Base-by-base conservation (phyloP, 2,329 filamentous ascomycete species). In the Endocalyx cinctus region DNA sequence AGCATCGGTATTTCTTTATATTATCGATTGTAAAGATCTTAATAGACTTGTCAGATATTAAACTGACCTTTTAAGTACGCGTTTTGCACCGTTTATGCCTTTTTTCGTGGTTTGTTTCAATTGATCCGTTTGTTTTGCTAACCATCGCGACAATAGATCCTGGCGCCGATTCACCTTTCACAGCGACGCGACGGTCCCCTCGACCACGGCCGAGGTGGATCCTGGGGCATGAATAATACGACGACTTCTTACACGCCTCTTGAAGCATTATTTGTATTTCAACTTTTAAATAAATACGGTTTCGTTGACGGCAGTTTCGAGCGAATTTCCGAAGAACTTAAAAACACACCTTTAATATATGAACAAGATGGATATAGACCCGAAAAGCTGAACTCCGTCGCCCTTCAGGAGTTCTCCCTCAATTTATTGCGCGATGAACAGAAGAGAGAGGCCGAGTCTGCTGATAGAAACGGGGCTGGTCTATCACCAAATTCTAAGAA, bases 241-340 rank as follows among this genome's bases (percentile, higher is more conserved):
- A 59, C 63, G 61, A 72, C 77, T 55, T 69, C 72, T 53, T 89
- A 92, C 64, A 90, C 87, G 56, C 77, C 82, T 49, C 84, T 94
- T 69, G 88, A 94, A 73, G 84, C 82, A 55, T 74, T 94, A 42
- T 76, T 92, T 47, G 74, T 94, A 53, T 90, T 92, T 66, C 86
- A 90, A 63, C 82, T 82, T 41, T 73, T 94, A 45, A 73, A 79
- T 47, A 69, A 70, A 47, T 72, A 84, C 60, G 84, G 84, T 54
- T 67, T 79, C 45, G 74, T 79, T 46, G 66, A 77, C 33, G 59
- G 70, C 41, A 78, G 75, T 56, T 92, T 94, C 64, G 65, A 66
- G 51, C 72, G 71, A 47, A 85, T 92, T 43, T 88, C 87, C 38
- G 74, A 84, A 45, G 65, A 82, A 39, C 75, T 97, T 43, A 82